Base-by-base conservation (phyloP, 768 basidiomycete genomes). In the Amanita fuliginea region DNA sequence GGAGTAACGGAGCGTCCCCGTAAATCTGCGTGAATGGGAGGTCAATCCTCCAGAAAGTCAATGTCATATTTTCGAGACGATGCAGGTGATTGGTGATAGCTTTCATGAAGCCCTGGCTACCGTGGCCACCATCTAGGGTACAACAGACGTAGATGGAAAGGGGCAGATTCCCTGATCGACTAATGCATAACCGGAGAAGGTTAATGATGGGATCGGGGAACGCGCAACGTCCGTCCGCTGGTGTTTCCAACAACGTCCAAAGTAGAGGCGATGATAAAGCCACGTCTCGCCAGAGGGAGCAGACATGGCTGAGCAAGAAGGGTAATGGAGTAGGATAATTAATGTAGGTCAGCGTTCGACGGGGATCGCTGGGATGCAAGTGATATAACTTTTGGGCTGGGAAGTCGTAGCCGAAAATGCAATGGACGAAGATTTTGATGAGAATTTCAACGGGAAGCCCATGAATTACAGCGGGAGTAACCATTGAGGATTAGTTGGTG, bases 231-330 rank as follows among this genome's bases (percentile, higher is more conserved):
- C 19, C 24, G 14, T 47, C 33, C 10, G 35, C n/a, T 11, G 46
- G 46, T 14, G 24, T 22, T 24, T 47, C 35, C 21, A 47, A 14
- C n/a, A 35, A 22, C 6, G 46, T 36, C 46, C 46, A 47, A 13
- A 47, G 21, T 22, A 33, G n/a, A n/a, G 46, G 46, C 11, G 16
- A 3, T 11, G 46, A 47, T 22, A 47, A 33, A 21, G 24, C 34
- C 6, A 36, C 30, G 4, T 14, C 16, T 47, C 46, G 46, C 46
- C 46, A 47, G 16, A 36, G 10, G 6, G 33, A 18, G 19, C 46
- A 47, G 14, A 47, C 46, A n/a, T 37, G 46, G 5, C 18, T 35
- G 21, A 47, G 46, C 16, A 46, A 26, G 24, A 47, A 47, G 19
- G 46, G 19, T 16, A 32, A 26, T 28, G 43, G 43, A 19, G 30